Evolutionary conservation across 2,329 filamentous ascomycete genomes (phyloP).

Genomic region (Fusarium dimerum): DNA sequence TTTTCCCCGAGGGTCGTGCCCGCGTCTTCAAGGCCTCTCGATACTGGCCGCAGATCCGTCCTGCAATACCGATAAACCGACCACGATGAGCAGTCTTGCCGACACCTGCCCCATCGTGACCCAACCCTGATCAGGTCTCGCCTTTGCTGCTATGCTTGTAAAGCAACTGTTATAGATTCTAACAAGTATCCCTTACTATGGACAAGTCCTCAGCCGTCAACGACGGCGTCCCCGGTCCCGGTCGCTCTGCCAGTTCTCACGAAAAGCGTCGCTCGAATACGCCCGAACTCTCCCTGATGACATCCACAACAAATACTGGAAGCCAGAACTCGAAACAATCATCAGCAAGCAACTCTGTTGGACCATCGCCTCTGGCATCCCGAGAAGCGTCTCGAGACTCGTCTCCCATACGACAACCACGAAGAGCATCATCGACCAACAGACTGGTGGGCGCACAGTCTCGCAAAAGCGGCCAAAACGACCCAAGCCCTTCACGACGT

Average conservation of each 20-base stretch:
- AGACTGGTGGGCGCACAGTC: conserved; percentile 50
- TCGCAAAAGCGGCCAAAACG: conserved; percentile 65
- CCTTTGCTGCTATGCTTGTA: conserved; percentile 35
- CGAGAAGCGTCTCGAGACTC: conserved; percentile 52
- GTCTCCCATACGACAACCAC: conserved; percentile 46
- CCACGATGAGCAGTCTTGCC: conserved; percentile 36
- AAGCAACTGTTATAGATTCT: conserved; percentile 30
- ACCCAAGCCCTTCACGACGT: conserved; percentile 62
- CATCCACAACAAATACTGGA: conserved; percentile 26
- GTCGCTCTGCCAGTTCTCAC: conserved; percentile 19
- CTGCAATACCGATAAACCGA: conserved; percentile 35
- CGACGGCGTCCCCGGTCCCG: conserved; percentile 27
- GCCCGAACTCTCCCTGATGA: conserved; percentile 23
- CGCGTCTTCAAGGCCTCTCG: conserved; percentile 19
- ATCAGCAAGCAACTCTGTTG: conserved; percentile 38
- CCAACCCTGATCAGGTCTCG: conserved; percentile 32
- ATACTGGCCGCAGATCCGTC: conserved; percentile 20
- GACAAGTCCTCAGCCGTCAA: conserved; percentile 35
- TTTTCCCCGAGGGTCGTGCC: conserved; percentile 13
- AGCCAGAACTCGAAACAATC: conserved; percentile 38
- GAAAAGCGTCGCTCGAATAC: conserved; percentile 24
- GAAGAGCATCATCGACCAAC: conserved; percentile 37
- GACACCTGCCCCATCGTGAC: conserved; percentile 29
- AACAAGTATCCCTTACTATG: conserved; percentile 33
- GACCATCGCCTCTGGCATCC: conserved; percentile 40